phyloP scores from a whole-genome alignment of 306 rosid genomes.

The Citrullus mucosospermus region DNA sequence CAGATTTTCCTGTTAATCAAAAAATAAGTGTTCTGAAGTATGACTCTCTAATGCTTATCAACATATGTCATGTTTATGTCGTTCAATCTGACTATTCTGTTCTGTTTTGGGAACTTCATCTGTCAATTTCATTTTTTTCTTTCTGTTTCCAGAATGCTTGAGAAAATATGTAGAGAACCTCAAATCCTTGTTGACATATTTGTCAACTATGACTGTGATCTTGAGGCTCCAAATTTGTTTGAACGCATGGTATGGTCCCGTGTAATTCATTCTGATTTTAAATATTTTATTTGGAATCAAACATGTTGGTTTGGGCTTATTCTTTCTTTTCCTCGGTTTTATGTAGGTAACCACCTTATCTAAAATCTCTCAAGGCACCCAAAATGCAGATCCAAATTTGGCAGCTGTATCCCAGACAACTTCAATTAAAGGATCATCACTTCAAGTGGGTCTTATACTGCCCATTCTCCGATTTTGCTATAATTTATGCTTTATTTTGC shows the following conservation, averaged over 20 bases:
- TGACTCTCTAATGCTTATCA: slow-evolving; percentile 16
- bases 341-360: slow-evolving; percentile 81
- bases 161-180: slow-evolving; percentile 87
- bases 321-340: neutral
- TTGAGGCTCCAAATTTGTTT: slow-evolving; percentile 97
- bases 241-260: slow-evolving; percentile 73
- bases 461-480: slow-evolving; percentile 9
- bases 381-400: slow-evolving; percentile 67
- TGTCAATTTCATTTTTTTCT: slow-evolving; percentile 15
- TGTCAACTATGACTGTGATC: slow-evolving; percentile 99
- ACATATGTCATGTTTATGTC: slow-evolving; percentile 8
- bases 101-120: neutral
- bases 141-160: slow-evolving; percentile 70
- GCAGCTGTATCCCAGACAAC: slow-evolving; percentile 60
- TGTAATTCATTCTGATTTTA: neutral
- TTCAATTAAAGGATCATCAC: slow-evolving; percentile 82
- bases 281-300: slow-evolving; percentile 9
- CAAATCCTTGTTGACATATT: slow-evolving; percentile 98
- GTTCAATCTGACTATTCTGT: neutral
- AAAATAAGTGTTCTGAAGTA: slow-evolving; percentile 94
- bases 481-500: slow-evolving; percentile 5
- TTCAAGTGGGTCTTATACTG: slow-evolving; percentile 58
- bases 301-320: neutral
- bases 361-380: slow-evolving; percentile 81
- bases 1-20: slow-evolving; percentile 65